Evolutionary conservation across 441 rosid genomes (phyloP), one percentile per base, ranked within the genome.

Genomic region (Isatis lusitanica): DNA sequence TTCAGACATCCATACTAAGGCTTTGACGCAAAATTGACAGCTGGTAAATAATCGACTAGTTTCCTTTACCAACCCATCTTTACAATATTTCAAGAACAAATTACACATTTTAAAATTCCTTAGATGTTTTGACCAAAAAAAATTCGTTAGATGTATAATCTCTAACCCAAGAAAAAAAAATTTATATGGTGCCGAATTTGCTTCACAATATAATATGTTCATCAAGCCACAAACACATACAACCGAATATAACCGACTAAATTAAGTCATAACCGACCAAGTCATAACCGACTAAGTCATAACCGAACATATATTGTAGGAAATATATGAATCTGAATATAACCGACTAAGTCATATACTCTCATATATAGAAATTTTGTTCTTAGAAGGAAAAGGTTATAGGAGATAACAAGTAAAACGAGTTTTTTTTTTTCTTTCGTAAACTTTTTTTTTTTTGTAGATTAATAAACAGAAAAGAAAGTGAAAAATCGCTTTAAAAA

Each of bases 401-500:
- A 24, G 12, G 28, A 47, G 1, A 31, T n/a, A n/a, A 2, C 48
- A 44, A 44, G 48, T 9, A 56, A 2, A 60, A 13, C n/a, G n/a
- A n/a, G n/a, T n/a, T n/a, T 38, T 1, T 42, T 42, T 38, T 10
- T 0, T 42, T 42, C 13, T 42, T 6, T 1, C n/a, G n/a, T n/a
- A n/a, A n/a, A n/a, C n/a, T n/a, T 38, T 1, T 42, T 42, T 38
- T 10, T 0, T 42, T 42, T 5, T 42, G 2, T 1, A 61, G 12
- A 63, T 18, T 9, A 63, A 52, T 18, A 72, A 31, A 72, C 35
- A 52, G 15, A 62, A 53, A 63, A 31, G 13, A 63, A 63, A 38
- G 60, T 42, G 10, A 55, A 64, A 28, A 69, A 64, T 5, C 13
- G 47, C 76, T 73, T 73, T 55, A 10, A n/a, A n/a, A 67, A 74